Evolutionary conservation across 1,139 yeast genomes (phyloP).

Genomic region (Pneumocystis carinii): DNA sequence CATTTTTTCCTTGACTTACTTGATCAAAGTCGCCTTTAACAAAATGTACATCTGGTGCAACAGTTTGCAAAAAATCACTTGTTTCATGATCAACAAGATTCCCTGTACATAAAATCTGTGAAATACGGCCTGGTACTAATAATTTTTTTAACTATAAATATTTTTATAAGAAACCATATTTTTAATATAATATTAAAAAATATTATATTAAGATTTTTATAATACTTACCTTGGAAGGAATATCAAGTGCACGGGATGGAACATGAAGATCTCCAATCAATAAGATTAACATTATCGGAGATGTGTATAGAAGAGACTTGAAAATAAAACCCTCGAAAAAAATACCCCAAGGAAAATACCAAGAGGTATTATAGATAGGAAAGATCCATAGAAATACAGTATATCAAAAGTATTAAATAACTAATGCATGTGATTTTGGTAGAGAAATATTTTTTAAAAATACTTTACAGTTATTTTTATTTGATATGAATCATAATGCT

Average conservation of each 20-base stretch:
- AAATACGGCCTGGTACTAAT: constrained; percentile 64
- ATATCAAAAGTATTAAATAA: no score
- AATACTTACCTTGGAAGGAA: constrained; percentile 6
- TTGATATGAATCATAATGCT: no score
- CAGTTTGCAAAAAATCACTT: constrained; percentile 43
- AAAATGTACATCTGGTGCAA: constrained; percentile 58
- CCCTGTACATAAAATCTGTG: constrained; percentile 75
- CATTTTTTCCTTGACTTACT: constrained; percentile 13
- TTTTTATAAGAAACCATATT: constrained; percentile 8
- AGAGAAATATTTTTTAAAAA: no score
- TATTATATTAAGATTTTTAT: background rate
- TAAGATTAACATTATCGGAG: constrained; percentile 52
- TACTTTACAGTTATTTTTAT: no score
- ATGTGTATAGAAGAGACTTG: no score
- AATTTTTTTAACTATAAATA: constrained; percentile 51
- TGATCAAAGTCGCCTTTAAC: constrained; percentile 68
- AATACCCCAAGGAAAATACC: no score
- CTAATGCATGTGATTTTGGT: no score
- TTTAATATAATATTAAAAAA: background rate
- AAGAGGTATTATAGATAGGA: no score
- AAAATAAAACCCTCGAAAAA: background rate
- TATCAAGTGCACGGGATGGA: constrained; percentile 63
- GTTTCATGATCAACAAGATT: constrained; percentile 61
- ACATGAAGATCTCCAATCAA: constrained; percentile 83
- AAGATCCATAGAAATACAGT: no score